Percentiles rank a stretch among this genome's conserved stretches.
phyloP scores from a whole-genome alignment of 345 rosid species.

The Eucalyptus pauciflora region DNA sequence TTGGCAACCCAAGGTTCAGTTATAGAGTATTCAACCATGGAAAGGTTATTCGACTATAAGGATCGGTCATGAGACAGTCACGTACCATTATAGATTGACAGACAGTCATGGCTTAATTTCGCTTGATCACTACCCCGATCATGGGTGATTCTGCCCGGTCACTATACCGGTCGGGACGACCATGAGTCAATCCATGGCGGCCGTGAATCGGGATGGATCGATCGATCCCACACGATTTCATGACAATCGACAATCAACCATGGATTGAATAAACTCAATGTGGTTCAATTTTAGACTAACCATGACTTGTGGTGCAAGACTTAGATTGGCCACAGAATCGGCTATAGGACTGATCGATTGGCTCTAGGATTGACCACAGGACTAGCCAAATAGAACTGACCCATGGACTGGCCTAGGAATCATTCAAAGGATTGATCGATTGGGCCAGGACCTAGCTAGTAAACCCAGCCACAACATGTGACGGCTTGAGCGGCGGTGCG shows the following conservation, averaged over 20 bases:
- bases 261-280: no score
- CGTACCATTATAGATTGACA: accelerated
- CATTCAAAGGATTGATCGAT: accelerated
- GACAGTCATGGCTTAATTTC: accelerated
- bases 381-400: accelerated
- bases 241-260: accelerated
- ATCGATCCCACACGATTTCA: no score
- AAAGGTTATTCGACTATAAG: no score
- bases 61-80: accelerated
- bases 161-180: accelerated
- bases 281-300: no score
- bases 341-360: accelerated
- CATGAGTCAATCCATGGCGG: accelerated
- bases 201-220: accelerated
- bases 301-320: no score
- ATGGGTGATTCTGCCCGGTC: accelerated
- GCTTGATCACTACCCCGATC: accelerated
- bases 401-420: accelerated
- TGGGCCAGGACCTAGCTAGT: no score
- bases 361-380: accelerated
- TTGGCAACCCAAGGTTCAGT: accelerated
- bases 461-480: no score
- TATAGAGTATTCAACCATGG: no score
- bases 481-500: no score
- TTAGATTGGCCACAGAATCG: accelerated